Percentiles rank a stretch among this genome's conserved stretches.
These are phyloP conservation scores for Haberlea rhodopensis DNA, from an alignment of 257 asterid genomes.

Conservation along the genomic window DNA sequence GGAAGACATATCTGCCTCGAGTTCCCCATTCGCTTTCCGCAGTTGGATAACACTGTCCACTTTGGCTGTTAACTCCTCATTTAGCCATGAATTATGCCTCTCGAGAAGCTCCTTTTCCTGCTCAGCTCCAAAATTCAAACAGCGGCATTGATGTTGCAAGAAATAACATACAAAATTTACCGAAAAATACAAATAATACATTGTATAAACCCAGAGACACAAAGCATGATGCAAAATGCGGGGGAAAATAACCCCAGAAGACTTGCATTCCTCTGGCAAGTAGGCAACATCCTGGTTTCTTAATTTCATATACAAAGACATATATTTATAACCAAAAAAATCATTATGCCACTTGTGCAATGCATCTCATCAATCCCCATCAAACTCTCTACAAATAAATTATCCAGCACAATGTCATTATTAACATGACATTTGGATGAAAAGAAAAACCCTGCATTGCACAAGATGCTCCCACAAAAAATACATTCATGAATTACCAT, in stretches of 20 bases:
- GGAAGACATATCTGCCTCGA: slow-evolving; percentile 74
- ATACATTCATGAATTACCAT: too few relatives aligned
- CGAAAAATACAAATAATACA: slow-evolving; percentile 5
- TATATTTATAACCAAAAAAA: too few relatives aligned
- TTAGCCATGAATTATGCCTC: slow-evolving; percentile 90
- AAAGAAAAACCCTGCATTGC: too few relatives aligned
- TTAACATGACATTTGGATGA: too few relatives aligned
- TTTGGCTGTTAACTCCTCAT: slow-evolving; percentile 75
- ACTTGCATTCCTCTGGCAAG: too few relatives aligned
- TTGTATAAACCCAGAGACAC: neutral
- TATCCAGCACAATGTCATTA: too few relatives aligned
- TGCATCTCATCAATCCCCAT: too few relatives aligned
- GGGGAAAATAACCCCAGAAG: neutral
- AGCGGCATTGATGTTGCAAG: slow-evolving; percentile 1
- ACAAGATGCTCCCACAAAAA: too few relatives aligned
- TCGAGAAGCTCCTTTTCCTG: slow-evolving; percentile 95
- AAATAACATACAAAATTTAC: slow-evolving; percentile 6
- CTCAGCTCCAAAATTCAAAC: slow-evolving; percentile 29
- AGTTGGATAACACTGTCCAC: slow-evolving; percentile 57
- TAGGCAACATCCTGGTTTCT: too few relatives aligned
- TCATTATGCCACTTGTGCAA: too few relatives aligned
- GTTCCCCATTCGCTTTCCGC: slow-evolving; percentile 63
- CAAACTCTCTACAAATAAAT: too few relatives aligned
- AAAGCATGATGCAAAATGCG: neutral
- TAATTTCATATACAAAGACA: too few relatives aligned